Conservation (phyloP, 2,329 filamentous ascomycete genomes). For the Trichophyton verrucosum region DNA sequence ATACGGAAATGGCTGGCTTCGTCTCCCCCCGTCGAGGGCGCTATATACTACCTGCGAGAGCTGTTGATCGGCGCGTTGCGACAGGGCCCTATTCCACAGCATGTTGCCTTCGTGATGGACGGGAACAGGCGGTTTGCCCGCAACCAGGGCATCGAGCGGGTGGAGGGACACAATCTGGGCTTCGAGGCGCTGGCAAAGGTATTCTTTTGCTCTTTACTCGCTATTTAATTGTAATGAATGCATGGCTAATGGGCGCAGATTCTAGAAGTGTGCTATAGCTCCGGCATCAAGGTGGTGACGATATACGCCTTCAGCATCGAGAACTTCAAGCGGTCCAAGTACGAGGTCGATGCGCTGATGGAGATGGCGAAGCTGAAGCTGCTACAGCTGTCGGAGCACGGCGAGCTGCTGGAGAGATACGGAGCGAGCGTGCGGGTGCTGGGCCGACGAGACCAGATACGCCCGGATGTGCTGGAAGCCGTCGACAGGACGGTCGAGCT, state of each 20-base stretch:
- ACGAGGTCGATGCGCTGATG: constrained; percentile 95
- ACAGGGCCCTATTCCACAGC: constrained; percentile 83
- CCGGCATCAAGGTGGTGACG: constrained; percentile 89
- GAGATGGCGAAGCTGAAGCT: constrained; percentile 94
- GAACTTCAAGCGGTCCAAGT: constrained; percentile 94
- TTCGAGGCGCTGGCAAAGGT: constrained; percentile 89
- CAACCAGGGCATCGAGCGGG: constrained; percentile 82
- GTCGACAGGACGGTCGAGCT: constrained; percentile 76
- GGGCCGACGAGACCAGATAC: constrained; percentile 71
- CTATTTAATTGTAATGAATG: not conserved
- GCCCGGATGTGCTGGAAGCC: constrained; percentile 75
- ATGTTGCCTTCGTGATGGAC: constrained; percentile 99
- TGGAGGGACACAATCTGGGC: constrained; percentile 89
- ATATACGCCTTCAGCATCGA: constrained; percentile 98
- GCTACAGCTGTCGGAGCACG: constrained; percentile 80
- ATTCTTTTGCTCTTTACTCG: constrained; percentile 13
- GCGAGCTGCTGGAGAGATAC: constrained; percentile 83
- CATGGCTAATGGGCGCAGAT: constrained; percentile 42
- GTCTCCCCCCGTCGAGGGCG: constrained; percentile 86
- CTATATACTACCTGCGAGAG: constrained; percentile 64
- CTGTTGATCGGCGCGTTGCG: constrained; percentile 76
- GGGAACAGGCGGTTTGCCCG: constrained; percentile 89
- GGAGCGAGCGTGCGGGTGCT: constrained; percentile 77
- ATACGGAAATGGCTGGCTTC: constrained; percentile 66
- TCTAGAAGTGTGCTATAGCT: constrained; percentile 96